phyloP scores from a whole-genome alignment of 495 filamentous ascomycete species.

The Penicillium bovifimosum region DNA sequence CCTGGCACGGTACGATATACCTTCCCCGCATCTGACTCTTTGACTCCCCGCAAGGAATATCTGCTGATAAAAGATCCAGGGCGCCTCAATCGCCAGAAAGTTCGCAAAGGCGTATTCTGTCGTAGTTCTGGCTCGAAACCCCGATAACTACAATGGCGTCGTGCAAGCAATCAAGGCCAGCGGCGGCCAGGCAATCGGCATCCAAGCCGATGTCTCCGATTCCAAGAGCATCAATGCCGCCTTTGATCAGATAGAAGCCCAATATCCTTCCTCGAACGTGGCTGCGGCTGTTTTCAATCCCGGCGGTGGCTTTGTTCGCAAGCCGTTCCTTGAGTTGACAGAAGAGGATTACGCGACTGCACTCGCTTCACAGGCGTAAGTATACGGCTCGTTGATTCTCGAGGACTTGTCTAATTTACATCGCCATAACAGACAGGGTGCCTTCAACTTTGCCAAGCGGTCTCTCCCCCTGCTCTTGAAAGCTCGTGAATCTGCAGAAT shows the following conservation, averaged over 20 bases:
- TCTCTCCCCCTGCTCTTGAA: conserved; percentile 67
- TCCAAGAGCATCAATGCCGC: conserved; percentile 55
- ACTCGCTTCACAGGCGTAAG: conserved; percentile 57
- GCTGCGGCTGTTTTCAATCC: conserved; percentile 84
- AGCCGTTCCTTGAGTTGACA: conserved; percentile 75
- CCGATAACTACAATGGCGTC: conserved; percentile 59
- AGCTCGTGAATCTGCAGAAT: conserved; percentile 37
- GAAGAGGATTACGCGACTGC: conserved; percentile 57
- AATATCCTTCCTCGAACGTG: conserved; percentile 42
- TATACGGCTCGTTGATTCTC: conserved; percentile 4
- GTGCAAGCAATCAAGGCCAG: conserved; percentile 65
- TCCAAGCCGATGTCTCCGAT: conserved; percentile 67
- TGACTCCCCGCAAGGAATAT: neutral
- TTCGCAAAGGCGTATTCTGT: conserved; percentile 74
- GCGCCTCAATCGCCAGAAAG: conserved; percentile 55
- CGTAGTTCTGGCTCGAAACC: conserved; percentile 65
- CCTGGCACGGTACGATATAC: conserved; percentile 55
- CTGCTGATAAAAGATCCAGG: conserved; percentile 26
- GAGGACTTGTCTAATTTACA: neutral
- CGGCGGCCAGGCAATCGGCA: conserved; percentile 70
- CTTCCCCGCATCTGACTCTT: neutral
- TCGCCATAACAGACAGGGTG: conserved; percentile 51
- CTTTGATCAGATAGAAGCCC: conserved; percentile 60
- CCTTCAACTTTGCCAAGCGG: conserved; percentile 72
- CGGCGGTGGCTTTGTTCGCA: conserved; percentile 60